Base-by-base conservation (phyloP, 2,329 filamentous ascomycete species). In the Stenocarpella maydis region DNA sequence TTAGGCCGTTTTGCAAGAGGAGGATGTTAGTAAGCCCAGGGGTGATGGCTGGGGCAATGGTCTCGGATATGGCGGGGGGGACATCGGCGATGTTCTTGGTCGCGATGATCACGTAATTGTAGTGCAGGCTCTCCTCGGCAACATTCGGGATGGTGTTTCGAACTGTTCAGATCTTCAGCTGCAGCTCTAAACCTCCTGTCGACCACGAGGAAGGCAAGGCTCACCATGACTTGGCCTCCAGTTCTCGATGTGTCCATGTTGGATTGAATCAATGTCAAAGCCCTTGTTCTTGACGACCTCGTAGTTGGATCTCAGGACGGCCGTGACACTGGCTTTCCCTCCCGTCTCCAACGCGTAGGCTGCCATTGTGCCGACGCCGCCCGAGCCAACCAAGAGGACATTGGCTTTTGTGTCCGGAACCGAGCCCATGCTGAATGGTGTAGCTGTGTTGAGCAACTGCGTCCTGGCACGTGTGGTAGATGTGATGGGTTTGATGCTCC, bases 1-100 rank as follows among this genome's bases (percentile, higher is more conserved):
- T 88, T n/a, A 90, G 77, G 0, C 88, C 88, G 73, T 91, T 91
- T 71, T 91, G 88, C 6, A 88, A 78, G 8, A 91, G 81, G 0
- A 90, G 80, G 53, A 91, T 85, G 34, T 81, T 81, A 0, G 87
- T 89, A 28, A 83, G 78, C 1, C 80, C 80, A 0, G 82, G 80
- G 0, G 84, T 86, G 1, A 90, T 78, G 2, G 86, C 87, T 0
- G 86, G 85, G 0, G 76, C 74, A 31, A 90, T 83, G 39, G 88
- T 75, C 1, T 86, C 82, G 47, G 80, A 74, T 0, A 86, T 77
- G 0, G 78, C 80, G 0, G 88, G 87, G 1, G 80, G 77, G 9
- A 86, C 74, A 65, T 90, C 88, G 6, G 87, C 82, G 41, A 87
- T 77, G 72, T 88, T 90, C 74, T 91, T 91, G 12, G 87, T 90